phyloP scores from a whole-genome alignment of 768 basidiomycete genomes.

The Boletus vinaceobasis region DNA sequence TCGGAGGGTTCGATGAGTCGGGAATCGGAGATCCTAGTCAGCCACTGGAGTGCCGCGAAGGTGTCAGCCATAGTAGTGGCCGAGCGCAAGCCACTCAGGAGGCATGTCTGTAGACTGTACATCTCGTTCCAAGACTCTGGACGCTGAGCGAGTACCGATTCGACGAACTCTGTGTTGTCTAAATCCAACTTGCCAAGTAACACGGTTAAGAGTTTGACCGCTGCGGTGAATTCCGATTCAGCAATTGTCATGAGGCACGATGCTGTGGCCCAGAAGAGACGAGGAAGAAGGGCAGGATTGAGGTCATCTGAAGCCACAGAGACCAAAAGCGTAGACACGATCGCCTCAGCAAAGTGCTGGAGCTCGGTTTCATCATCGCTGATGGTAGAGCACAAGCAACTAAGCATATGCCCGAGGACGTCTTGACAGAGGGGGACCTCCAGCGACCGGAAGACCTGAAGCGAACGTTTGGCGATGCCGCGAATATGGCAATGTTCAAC shows the following conservation, averaged over 20 bases:
- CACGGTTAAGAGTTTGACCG: constrained; percentile 59
- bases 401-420: constrained; percentile 76
- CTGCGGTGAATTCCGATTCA: constrained; percentile 73
- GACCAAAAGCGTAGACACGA: constrained; percentile 70
- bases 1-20: constrained; percentile 69
- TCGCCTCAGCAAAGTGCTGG: constrained; percentile 79
- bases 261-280: constrained; percentile 82
- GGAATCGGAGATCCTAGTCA: constrained; percentile 58
- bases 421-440: constrained; percentile 65
- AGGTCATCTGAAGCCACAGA: constrained; percentile 55
- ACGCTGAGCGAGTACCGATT: constrained; percentile 63
- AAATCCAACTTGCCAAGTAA: constrained; percentile 70
- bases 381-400: constrained; percentile 80
- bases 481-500: constrained; percentile 86
- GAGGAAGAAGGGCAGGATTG: constrained; percentile 63
- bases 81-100: constrained; percentile 79
- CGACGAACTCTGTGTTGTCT: constrained; percentile 61
- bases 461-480: constrained; percentile 79
- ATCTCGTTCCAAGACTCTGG: constrained; percentile 70
- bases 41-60: constrained; percentile 60
- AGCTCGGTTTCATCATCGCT: constrained; percentile 73
- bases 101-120: constrained; percentile 61
- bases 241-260: constrained; percentile 82
- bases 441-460: constrained; percentile 86
- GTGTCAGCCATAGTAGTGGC: constrained; percentile 64